Evolutionary conservation across 306 rosid species (phyloP).

Genomic region (Prinsepia uniflora): DNA sequence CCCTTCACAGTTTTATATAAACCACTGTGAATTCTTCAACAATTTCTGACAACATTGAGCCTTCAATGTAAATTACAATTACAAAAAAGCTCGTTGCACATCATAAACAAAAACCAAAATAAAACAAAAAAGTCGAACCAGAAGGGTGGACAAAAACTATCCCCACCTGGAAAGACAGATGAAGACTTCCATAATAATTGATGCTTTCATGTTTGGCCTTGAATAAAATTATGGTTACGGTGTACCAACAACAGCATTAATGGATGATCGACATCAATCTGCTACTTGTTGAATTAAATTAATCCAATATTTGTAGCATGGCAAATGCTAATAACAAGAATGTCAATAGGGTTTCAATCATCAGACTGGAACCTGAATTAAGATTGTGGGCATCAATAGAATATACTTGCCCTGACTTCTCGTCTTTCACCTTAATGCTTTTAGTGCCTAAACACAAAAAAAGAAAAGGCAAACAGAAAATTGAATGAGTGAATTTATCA

Average conservation of each 20-base stretch:
- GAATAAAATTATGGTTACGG: conserved; percentile 41
- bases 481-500: background rate
- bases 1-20: background rate
- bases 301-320: conserved; percentile 34
- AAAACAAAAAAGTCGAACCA: background rate
- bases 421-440: conserved; percentile 78
- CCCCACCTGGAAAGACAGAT: conserved; percentile 1
- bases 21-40: background rate
- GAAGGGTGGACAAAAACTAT: conserved; percentile 8
- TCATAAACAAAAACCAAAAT: background rate
- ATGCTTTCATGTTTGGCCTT: conserved; percentile 4
- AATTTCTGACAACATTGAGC: background rate
- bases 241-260: conserved; percentile 32
- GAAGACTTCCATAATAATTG: background rate
- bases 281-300: conserved; percentile 4
- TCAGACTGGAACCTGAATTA: conserved; percentile 43
- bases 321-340: conserved; percentile 42
- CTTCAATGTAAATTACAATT: background rate
- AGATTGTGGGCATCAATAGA: conserved; percentile 65
- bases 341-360: conserved; percentile 41
- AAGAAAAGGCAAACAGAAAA: background rate
- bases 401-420: conserved; percentile 47
- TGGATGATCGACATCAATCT: conserved; percentile 20
- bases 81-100: background rate
- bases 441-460: conserved; percentile 36